Evolutionary conservation across 1,284 basidiomycete species (phyloP), one percentile per base, ranked within the genome.

Genomic region (Austroboletus novae-zelandiae): DNA sequence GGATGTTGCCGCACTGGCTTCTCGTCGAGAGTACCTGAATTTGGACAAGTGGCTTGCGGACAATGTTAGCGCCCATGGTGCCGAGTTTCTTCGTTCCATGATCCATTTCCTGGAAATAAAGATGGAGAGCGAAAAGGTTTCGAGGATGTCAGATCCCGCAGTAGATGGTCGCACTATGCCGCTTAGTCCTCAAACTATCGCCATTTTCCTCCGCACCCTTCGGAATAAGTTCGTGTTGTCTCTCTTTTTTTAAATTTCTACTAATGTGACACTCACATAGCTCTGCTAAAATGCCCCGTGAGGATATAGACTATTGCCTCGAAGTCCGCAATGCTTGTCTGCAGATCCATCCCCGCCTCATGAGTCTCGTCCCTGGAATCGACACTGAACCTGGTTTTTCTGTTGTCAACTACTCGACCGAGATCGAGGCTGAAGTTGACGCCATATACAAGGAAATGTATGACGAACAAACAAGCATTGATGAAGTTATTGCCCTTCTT

Each of bases 371-470:
- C 15, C 95, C 97, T 5, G 86, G 86, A 25, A 83, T 86, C 36
- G 93, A 97, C 56, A 79, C 83, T 36, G 96, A 99, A 67, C 94
- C 95, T 25, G 96, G 96, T 20, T 89, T 98, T 66, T 78, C 85
- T 11, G 94, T 98, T 27, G 86, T 95, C 65, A 88, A 77, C 49
- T 99, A 98, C 71, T 78, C 89, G 17, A 73, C 88, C 47, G 93
- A 98, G 57, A 90, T 98, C 49, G 94, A 97, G 67, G 77, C 83
- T 14, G 94, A 98, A 71, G 94, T 96, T 51, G 96, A 99, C 62
- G 80, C 84, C 41, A 94, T 97, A 71, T 99, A 97, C 78, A 94
- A 94, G 68, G 87, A 94, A 70, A 98, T 99, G 95, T 99, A 99
- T 71, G 91, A 94, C 67, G 90, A 94, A 66, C 83, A 91, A 60